phyloP scores from a whole-genome alignment of 495 filamentous ascomycete genomes.

The Hypoxylon subgilvum region DNA sequence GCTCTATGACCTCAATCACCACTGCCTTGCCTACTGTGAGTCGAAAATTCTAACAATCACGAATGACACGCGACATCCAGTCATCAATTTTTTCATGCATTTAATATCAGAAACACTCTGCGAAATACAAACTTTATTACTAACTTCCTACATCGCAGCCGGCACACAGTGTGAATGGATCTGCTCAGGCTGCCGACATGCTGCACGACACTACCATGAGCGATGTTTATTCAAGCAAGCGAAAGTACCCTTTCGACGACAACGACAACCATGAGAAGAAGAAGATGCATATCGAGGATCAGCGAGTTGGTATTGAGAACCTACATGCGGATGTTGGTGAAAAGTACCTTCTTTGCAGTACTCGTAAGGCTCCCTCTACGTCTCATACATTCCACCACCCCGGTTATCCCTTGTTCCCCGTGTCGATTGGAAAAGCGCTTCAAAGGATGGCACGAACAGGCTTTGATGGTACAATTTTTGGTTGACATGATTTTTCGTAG shows the following conservation, averaged over 20 bases:
- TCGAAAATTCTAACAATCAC: conserved; percentile 1
- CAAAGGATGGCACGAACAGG: conserved; percentile 19
- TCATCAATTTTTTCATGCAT: too few species aligned
- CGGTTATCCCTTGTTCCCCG: conserved; percentile 6
- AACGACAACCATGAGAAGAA: conserved; percentile 57
- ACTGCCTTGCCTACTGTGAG: conserved; percentile 53
- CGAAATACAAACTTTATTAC: background rate
- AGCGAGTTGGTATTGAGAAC: conserved; percentile 60
- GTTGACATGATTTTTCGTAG: conserved; percentile 61
- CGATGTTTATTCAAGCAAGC: conserved; percentile 57
- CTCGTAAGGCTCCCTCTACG: conserved; percentile 63
- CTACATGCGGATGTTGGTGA: conserved; percentile 62
- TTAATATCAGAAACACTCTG: too few species aligned
- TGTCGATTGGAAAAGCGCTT: conserved; percentile 15
- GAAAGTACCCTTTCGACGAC: conserved; percentile 58
- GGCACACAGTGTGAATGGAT: conserved; percentile 64
- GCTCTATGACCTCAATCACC: conserved; percentile 52
- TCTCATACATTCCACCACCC: conserved; percentile 32
- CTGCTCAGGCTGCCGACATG: conserved; percentile 48
- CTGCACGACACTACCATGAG: conserved; percentile 49
- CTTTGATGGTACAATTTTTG: conserved; percentile 37
- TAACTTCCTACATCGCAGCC: conserved; percentile 40
- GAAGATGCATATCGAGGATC: conserved; percentile 61
- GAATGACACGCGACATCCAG: background rate
- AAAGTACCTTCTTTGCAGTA: conserved; percentile 65